Evolutionary conservation across 108 stramenopile species (phyloP), one percentile per base, ranked within the genome.

Genomic region (Bacterosira constricta): DNA sequence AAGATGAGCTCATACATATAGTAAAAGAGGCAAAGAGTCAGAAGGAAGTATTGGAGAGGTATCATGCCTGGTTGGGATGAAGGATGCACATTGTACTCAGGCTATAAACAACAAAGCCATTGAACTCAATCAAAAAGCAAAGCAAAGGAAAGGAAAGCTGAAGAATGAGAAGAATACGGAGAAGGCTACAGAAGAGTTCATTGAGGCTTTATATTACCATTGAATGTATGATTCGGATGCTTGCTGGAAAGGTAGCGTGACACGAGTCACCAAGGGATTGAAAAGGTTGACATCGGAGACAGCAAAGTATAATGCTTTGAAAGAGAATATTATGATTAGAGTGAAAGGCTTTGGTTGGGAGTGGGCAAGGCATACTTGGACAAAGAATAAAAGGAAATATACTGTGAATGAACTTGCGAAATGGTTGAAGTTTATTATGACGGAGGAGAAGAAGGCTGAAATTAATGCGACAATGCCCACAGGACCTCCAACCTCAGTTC

Each of bases 281-380:
- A 34, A n/a, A 20, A 71, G 25, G 25, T 23, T 71, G 42, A 45
- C 29, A 71, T 62, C 47, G 4, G 36, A 61, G 7, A 13, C 31
- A 15, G 42, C 59, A 5, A 59, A 56, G 69, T 23, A 36, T 25
- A 18, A 13, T 44, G 69, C 69, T 6, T 35, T 71, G 35, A 71
- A 61, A 46, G 58, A 71, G n/a, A 71, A 71, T 54, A 61, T 71
- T 51, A 20, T 23, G 20, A 71, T 71, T n/a, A 34, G 59, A 38
- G 59, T 61, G 13, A 71, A 37, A 32, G 69, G 69, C n/a, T 45
- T 60, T 13, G 54, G 58, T 29, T 61, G 69, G 69, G 58, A 61
- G 3, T 66, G 66, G 66, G 29, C 31, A 17, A n/a, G n/a, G 18
- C 44, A 63, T 46, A 27, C 51, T 7, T 52, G 51, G 51, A 27